Conservation (phyloP, 2,329 filamentous ascomycete genomes). For the Tolypocladium paradoxum region DNA sequence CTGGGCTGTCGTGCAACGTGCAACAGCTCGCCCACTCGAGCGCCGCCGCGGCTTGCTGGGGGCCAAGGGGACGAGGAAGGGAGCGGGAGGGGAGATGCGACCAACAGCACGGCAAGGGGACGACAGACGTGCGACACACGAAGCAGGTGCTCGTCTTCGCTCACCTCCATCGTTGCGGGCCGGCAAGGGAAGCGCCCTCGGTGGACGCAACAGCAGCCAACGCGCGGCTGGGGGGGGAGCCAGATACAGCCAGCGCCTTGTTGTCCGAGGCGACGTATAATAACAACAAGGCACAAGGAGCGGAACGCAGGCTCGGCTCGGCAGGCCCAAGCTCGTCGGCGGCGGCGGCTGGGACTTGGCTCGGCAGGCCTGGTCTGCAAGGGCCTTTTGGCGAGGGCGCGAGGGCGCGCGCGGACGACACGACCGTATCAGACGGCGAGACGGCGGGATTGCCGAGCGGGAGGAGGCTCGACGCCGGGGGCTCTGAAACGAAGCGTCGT, state of each 20-base stretch:
- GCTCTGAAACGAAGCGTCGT: not conserved
- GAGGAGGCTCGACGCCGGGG: not conserved
- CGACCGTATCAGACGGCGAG: not conserved
- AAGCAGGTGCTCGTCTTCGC: not conserved
- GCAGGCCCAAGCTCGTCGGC: not conserved
- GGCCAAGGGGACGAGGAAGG: not conserved
- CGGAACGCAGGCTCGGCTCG: no score
- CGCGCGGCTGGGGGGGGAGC: not conserved
- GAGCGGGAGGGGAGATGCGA: not conserved
- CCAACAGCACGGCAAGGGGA: not conserved
- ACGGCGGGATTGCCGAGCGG: not conserved
- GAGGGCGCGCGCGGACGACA: not conserved
- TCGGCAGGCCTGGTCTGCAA: not conserved
- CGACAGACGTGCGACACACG: not conserved
- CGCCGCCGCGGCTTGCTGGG: not conserved
- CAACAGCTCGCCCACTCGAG: not conserved
- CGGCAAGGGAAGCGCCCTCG: not conserved
- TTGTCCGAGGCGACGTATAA: no score
- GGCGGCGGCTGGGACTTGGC: not conserved
- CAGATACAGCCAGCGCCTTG: no score
- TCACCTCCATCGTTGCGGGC: constrained; percentile 6
- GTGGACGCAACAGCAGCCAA: not conserved
- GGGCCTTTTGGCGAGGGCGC: not conserved
- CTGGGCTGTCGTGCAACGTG: not conserved
- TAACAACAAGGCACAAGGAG: no score